Percentiles rank a stretch among this genome's conserved stretches.
phyloP scores from a whole-genome alignment of 2,329 filamentous ascomycete genomes.

The Botryotinia calthae region DNA sequence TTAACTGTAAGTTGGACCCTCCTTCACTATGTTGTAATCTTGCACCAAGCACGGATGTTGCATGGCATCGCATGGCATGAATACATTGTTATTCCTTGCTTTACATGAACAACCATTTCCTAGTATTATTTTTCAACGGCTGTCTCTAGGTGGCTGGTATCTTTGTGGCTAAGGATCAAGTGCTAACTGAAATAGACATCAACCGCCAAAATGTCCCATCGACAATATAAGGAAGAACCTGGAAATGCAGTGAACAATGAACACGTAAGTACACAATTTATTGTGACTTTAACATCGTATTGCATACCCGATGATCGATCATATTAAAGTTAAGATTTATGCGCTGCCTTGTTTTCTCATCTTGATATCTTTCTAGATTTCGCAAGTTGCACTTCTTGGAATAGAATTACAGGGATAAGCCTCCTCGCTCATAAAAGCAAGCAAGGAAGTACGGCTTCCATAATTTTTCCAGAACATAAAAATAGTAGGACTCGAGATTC shows the following conservation, averaged over 20 bases:
- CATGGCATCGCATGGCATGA: slow-evolving; percentile 29
- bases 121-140: neutral
- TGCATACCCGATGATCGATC: slow-evolving; percentile 7
- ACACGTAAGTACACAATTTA: slow-evolving; percentile 44
- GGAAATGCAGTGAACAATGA: slow-evolving; percentile 40
- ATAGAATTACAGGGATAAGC: slow-evolving; percentile 18
- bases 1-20: slow-evolving; percentile 31
- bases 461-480: slow-evolving; percentile 34
- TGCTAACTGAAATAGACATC: slow-evolving; percentile 28
- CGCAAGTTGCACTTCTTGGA: slow-evolving; percentile 33
- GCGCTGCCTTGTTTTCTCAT: neutral
- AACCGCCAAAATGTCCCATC: slow-evolving; percentile 36
- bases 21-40: slow-evolving; percentile 20
- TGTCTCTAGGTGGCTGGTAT: slow-evolving; percentile 21
- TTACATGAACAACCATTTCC: slow-evolving; percentile 20
- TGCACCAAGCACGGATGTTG: slow-evolving; percentile 32
- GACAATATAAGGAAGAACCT: slow-evolving; percentile 48
- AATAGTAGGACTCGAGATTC: slow-evolving; percentile 27
- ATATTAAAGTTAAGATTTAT: slow-evolving; percentile 11
- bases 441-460: slow-evolving; percentile 31
- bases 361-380: slow-evolving; percentile 21
- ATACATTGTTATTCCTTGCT: slow-evolving; percentile 26
- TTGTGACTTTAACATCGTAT: slow-evolving; percentile 23
- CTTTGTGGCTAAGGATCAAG: slow-evolving; percentile 21
- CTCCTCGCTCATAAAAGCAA: slow-evolving; percentile 14